Evolutionary conservation across 2,329 filamentous ascomycete species (phyloP).

Genomic region (Talaromyces atroroseus): DNA sequence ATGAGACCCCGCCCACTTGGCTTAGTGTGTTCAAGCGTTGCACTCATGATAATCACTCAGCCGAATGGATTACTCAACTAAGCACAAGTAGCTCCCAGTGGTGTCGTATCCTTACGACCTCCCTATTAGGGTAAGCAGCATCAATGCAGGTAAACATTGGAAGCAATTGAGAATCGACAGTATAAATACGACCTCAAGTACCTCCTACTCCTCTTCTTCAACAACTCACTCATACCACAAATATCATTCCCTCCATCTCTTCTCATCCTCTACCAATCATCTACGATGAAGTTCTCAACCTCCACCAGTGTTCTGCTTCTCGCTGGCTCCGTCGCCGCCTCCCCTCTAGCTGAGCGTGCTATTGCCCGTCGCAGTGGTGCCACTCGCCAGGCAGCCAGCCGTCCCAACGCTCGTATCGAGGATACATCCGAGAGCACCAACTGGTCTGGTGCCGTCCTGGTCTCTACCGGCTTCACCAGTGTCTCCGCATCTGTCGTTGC

Average conservation of each 20-base stretch:
- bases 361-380: constrained; percentile 20
- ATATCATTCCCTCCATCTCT: background rate
- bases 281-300: constrained; percentile 48
- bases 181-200: background rate
- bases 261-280: constrained; percentile 3
- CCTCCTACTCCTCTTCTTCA: background rate
- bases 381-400: constrained; percentile 21
- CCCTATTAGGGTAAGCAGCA: background rate
- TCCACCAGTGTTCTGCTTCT: constrained; percentile 32
- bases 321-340: constrained; percentile 40
- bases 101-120: background rate
- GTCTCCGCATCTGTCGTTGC: constrained; percentile 45
- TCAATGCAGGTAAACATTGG: background rate
- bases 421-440: constrained; percentile 43
- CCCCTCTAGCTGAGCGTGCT: constrained; percentile 37
- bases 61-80: background rate
- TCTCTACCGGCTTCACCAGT: constrained; percentile 43
- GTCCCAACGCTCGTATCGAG: constrained; percentile 29
- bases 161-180: background rate
- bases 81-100: background rate
- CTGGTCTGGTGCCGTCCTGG: constrained; percentile 56
- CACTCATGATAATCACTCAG: background rate
- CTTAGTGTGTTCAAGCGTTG: background rate
- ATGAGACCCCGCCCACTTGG: background rate
- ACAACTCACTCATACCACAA: background rate